Conservation (phyloP, 495 filamentous ascomycete species). For the Aspergillus conjunctus region DNA sequence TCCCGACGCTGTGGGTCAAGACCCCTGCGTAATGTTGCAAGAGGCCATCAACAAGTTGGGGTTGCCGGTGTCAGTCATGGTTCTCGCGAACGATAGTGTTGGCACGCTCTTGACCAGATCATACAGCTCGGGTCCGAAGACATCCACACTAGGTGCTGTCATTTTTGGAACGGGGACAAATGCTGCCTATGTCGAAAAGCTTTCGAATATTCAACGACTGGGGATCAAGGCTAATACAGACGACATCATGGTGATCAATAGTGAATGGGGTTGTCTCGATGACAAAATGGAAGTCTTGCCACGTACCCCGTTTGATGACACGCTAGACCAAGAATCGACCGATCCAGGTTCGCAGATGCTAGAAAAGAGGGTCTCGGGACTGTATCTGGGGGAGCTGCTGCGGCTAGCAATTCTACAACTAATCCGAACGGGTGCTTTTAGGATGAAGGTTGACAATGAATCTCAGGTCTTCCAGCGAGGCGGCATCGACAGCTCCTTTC, state of each 20-base stretch:
- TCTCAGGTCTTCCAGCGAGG: neutral
- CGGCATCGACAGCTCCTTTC: constrained; percentile 6
- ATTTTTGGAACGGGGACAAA: constrained; percentile 45
- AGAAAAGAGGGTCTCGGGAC: constrained; percentile 17
- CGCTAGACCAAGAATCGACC: constrained; percentile 1
- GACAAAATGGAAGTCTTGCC: constrained; percentile 29
- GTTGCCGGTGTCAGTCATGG: constrained; percentile 25
- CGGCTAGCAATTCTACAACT: constrained; percentile 14
- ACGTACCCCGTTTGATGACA: constrained; percentile 8
- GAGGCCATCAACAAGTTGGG: constrained; percentile 22
- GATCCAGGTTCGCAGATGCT: constrained; percentile 12
- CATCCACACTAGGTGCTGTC: constrained; percentile 19
- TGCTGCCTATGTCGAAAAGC: constrained; percentile 38
- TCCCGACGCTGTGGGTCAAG: constrained; percentile 23
- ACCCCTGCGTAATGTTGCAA: constrained; percentile 28
- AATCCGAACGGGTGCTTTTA: too few species aligned
- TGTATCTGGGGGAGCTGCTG: constrained; percentile 16
- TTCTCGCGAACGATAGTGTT: constrained; percentile 27
- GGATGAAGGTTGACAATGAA: neutral
- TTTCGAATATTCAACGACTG: constrained; percentile 18
- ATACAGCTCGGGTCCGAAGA: constrained; percentile 20
- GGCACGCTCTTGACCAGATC: constrained; percentile 27
- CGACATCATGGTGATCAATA: constrained; percentile 32
- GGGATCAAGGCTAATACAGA: neutral
- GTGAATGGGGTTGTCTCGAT: constrained; percentile 34